Evolutionary conservation across 371 early-diverging fungal species (phyloP).

Genomic region (Neoconidiobolus thromboides): DNA sequence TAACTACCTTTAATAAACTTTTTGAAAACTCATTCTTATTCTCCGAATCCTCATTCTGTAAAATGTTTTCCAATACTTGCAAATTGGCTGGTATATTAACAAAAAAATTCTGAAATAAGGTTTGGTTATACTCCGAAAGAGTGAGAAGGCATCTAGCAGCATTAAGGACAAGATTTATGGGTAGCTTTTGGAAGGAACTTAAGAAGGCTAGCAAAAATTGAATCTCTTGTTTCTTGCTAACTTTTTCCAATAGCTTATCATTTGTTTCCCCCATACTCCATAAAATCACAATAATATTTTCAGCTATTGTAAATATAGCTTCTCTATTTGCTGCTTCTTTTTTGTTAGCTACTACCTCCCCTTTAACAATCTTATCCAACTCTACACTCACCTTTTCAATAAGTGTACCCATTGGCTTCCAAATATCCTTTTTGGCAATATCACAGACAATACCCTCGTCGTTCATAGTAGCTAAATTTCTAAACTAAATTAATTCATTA

Average conservation of each 20-base stretch:
- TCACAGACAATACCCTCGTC: conserved; percentile 11
- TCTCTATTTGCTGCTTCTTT: conserved; percentile 29
- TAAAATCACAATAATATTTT: conserved; percentile 47
- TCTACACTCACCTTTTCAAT: conserved; percentile 3
- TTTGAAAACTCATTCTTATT: too few species aligned
- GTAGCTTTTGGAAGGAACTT: conserved; percentile 31
- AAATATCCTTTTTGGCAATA: conserved; percentile 19
- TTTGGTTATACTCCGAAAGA: conserved; percentile 58
- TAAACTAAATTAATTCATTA: not conserved
- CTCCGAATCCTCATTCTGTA: not conserved
- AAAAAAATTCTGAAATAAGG: conserved; percentile 29
- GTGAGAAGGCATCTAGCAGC: conserved; percentile 70
- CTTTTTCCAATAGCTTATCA: conserved; percentile 32
- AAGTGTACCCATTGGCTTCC: not conserved
- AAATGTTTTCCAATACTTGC: not conserved
- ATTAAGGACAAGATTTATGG: conserved; percentile 37
- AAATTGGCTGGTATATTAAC: not conserved
- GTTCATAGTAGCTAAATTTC: conserved; percentile 11
- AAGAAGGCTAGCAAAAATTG: conserved; percentile 50
- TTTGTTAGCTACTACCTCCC: conserved; percentile 20
- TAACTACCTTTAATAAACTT: not conserved
- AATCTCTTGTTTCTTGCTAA: conserved; percentile 38
- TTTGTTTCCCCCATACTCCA: conserved; percentile 53
- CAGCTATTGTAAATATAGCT: conserved; percentile 44
- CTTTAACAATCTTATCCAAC: conserved; percentile 25